Base-by-base conservation (phyloP, 2,329 filamentous ascomycete genomes). In the Blastomyces emzantsi region DNA sequence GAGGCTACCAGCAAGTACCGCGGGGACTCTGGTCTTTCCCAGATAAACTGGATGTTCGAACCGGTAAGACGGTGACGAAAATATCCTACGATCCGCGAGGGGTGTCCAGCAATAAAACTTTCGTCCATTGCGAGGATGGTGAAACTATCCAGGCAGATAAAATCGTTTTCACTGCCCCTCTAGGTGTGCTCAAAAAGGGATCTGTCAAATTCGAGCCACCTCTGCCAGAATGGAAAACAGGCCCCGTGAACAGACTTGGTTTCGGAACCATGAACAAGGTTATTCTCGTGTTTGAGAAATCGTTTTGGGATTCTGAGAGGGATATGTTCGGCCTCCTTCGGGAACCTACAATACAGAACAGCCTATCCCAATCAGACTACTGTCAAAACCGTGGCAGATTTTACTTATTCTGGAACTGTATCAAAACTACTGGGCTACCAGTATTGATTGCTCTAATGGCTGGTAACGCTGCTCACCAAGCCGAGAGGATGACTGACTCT, bases 351-450 rank as follows among this genome's bases (percentile, higher is more conserved):
- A 84, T 85, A 65, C 80, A 82, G 3, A 82, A 86, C 63, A 96
- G 91, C 71, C 82, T 92, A 62, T 81, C 87, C 55, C 91, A 95
- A 70, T 83, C 84, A 60, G 90, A 96, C 67, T 97, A 97, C 71
- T 81, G 86, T 5, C 80, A 83, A 3, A 87, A 86, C 66, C 86
- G 93, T 62, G 93, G 93, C n/a, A 88, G 92, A 30, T 96, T 96
- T 77, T 99, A 97, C 71, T 85, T 99, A 69, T 97, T 96, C 85
- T 97, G 96, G 85, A 97, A 99, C 70, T 91, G 92, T 62, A 88
- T 92, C 65, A 90, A 91, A 69, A 96, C 90, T 2, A 92, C 90
- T 56, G 95, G 95, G 0, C 80, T 96, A 45, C 94, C 90, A 1
- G 91, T 92, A 61, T 82, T 97, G 30, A 86, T 97, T 65, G 94